These are phyloP conservation scores for Pleurotus citrinopileatus DNA, from an alignment of 768 basidiomycete genomes.

Conservation along the genomic window DNA sequence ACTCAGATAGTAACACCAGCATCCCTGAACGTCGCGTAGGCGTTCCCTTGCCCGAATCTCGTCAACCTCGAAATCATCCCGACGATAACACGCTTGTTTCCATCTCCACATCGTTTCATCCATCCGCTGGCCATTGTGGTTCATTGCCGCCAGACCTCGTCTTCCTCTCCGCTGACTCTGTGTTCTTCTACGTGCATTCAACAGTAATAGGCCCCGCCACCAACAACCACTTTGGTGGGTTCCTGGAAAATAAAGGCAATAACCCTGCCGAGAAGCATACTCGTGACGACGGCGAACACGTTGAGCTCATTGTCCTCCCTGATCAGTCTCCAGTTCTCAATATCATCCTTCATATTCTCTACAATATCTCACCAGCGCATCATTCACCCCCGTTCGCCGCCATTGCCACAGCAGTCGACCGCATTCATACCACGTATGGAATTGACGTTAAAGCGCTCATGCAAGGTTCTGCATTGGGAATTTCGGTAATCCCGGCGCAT, in stretches of 20 bases:
- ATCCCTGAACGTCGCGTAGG: neutral
- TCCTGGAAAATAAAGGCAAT: neutral
- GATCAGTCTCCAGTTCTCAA: conserved; percentile 1
- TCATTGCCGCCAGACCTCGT: neutral
- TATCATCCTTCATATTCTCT: neutral
- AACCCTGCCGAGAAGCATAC: too few relatives aligned
- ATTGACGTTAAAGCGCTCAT: neutral
- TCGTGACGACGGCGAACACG: neutral
- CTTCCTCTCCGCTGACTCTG: conserved; percentile 1
- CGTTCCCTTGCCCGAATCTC: neutral
- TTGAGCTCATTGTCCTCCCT: neutral
- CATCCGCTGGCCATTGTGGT: neutral
- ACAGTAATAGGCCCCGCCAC: neutral
- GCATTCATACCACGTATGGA: neutral
- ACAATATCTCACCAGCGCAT: conserved; percentile 4
- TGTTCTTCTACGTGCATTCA: conserved; percentile 6
- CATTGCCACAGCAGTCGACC: neutral
- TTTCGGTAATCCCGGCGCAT: neutral
- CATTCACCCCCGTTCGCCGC: conserved; percentile 3
- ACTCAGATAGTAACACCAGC: neutral
- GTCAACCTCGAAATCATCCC: neutral
- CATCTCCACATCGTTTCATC: conserved; percentile 4
- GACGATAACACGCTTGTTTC: neutral
- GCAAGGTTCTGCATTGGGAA: neutral
- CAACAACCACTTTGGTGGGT: neutral